A percentile compares a stretch with the other conserved stretches of the same genome.
Conservation (phyloP, 1,284 basidiomycete species). For the Pulveroboletus sp. region DNA sequence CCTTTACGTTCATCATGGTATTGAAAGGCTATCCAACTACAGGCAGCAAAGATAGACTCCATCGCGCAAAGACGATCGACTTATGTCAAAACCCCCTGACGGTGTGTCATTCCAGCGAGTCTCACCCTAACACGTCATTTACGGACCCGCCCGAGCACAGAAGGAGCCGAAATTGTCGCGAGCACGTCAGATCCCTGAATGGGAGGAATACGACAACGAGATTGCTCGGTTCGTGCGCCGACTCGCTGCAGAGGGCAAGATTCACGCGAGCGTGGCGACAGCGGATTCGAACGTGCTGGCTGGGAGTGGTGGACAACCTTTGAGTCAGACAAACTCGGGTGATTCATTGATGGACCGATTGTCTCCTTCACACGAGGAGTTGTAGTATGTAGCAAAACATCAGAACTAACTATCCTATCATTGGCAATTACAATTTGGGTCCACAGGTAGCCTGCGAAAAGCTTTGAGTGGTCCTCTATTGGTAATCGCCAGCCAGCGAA, state of each 20-base stretch:
- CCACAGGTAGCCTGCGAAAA: too few relatives aligned
- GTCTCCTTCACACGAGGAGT: conserved; percentile 23
- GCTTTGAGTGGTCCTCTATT: too few relatives aligned
- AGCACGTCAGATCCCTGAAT: conserved; percentile 95
- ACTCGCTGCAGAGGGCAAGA: conserved; percentile 65
- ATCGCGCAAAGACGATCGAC: conserved; percentile 87
- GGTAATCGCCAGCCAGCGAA: too few relatives aligned
- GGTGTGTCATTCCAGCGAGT: conserved; percentile 47
- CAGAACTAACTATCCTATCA: too few relatives aligned
- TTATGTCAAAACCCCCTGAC: conserved; percentile 92
- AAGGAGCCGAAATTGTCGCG: conserved; percentile 95
- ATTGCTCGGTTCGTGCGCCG: conserved; percentile 72
- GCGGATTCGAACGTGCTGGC: conserved; percentile 78
- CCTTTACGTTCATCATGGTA: neutral
- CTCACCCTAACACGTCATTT: neutral
- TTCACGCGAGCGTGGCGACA: conserved; percentile 63
- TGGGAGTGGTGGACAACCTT: conserved; percentile 35
- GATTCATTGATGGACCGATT: neutral
- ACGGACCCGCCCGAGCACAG: conserved; percentile 40
- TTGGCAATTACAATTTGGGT: too few relatives aligned
- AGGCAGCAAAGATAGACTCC: conserved; percentile 79
- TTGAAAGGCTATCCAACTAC: conserved; percentile 13
- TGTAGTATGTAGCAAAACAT: conserved; percentile 19
- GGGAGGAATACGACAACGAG: conserved; percentile 89
- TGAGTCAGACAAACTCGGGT: neutral